Evolutionary conservation across 148 eudicot species (phyloP), one percentile per base, ranked within the genome.

Genomic region (Euryodendron excelsum): DNA sequence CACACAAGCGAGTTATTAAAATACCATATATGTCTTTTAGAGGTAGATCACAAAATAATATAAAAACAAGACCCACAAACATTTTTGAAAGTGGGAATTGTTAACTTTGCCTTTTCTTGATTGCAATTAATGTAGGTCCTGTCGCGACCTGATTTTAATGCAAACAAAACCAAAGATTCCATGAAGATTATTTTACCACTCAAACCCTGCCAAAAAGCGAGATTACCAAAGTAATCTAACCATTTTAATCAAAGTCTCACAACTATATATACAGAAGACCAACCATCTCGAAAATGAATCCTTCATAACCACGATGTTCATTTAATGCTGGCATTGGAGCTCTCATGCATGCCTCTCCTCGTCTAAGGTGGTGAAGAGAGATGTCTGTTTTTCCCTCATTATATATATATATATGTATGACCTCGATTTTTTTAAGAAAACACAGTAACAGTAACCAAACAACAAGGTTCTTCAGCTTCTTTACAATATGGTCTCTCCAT

Each of bases 261-360:
- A 1, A 64, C 21, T 21, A 64, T 5, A 64, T 0, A 78, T n/a
- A 81, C 78, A 59, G 79, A 50, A 30, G 62, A 59, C 41, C 37
- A 67, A 74, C 31, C 78, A 78, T 85, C 87, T 87, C 81, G 89
- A 85, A 78, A 87, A 85, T 65, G 88, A 85, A 74, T 73, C 28
- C 68, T 50, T 81, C 60, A 75, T 72, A 80, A 80, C 79, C 77
- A 84, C 73, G 86, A 77, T 73, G 62, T 75, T 81, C 86, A 85
- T 83, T 83, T 69, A 85, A 87, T 85, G 86, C 80, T 80, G 25
- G 86, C 82, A 80, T 84, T 76, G 86, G 87, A 87, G 75, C 71
- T 82, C 74, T 76, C 82, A 56, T 73, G 67, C 84, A 78, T 59
- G 2, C n/a, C 25, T 59, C 78, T 30, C 80, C 69, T 56, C 79